Percentiles rank a stretch among this genome's conserved stretches.
Evolutionary conservation across 2,329 filamentous ascomycete species (phyloP).

Genomic region (Nemania sp.): DNA sequence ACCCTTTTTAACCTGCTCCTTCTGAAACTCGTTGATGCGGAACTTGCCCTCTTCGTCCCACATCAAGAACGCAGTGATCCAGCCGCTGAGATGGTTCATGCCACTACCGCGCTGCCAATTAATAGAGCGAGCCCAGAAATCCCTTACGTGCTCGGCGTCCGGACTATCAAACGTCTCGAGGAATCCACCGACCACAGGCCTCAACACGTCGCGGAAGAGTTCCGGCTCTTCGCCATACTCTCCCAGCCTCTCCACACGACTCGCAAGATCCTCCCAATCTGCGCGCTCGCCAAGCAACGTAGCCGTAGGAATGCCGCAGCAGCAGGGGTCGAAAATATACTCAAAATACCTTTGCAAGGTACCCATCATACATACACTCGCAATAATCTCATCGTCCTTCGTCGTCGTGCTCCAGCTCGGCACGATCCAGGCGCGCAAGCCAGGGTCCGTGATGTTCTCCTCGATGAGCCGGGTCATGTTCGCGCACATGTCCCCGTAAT

Average conservation of each 20-base stretch:
- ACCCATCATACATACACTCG: constrained; percentile 55
- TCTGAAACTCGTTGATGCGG: too few relatives aligned
- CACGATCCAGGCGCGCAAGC: constrained; percentile 52
- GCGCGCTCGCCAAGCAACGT: constrained; percentile 51
- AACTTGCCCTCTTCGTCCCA: constrained; percentile 5
- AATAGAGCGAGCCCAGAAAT: constrained; percentile 43
- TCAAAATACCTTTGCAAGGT: constrained; percentile 53
- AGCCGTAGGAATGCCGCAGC: constrained; percentile 56
- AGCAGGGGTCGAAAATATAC: constrained; percentile 33
- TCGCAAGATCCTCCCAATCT: constrained; percentile 48
- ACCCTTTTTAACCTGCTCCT: too few relatives aligned
- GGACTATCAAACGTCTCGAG: constrained; percentile 43
- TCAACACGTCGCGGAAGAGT: constrained; percentile 41
- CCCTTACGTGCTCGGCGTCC: constrained; percentile 27
- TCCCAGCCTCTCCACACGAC: constrained; percentile 43
- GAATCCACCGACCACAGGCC: constrained; percentile 45
- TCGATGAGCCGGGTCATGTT: constrained; percentile 46
- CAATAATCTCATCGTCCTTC: constrained; percentile 46
- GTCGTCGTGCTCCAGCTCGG: constrained; percentile 57
- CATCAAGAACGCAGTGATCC: constrained; percentile 21
- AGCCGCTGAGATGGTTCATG: constrained; percentile 4
- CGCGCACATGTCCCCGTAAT: constrained; percentile 2
- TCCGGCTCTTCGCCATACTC: constrained; percentile 43
- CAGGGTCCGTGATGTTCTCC: constrained; percentile 46
- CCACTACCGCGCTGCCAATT: not conserved